Conservation (phyloP, 345 rosid species). For the Pelargonium nanum region DNA sequence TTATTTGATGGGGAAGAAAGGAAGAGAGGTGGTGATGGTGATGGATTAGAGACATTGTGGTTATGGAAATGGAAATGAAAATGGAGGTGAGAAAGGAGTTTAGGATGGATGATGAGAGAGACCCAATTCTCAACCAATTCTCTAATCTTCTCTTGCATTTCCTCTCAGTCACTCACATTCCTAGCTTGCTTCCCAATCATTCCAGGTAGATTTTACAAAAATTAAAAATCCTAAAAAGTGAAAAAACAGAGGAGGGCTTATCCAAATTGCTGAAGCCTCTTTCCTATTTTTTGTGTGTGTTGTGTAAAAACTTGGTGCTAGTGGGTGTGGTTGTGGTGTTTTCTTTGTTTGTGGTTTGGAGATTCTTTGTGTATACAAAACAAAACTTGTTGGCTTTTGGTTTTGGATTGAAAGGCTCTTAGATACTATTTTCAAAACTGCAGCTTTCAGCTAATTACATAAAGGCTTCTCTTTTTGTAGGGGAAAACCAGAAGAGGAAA, state of each 20-base stretch:
- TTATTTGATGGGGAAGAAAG: conserved; percentile 14
- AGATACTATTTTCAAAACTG: neutral
- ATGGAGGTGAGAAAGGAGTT: neutral
- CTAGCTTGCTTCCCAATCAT: conserved; percentile 23
- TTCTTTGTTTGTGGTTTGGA: neutral
- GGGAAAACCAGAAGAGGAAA: no score
- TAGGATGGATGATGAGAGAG: neutral
- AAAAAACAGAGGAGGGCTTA: no score
- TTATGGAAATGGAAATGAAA: neutral
- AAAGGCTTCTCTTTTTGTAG: no score
- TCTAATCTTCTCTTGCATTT: neutral
- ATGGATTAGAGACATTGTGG: conserved; percentile 3
- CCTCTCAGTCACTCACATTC: conserved; percentile 20
- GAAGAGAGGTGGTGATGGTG: neutral
- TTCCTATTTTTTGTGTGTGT: neutral
- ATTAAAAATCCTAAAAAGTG: neutral
- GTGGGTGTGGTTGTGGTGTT: neutral
- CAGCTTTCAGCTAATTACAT: neutral
- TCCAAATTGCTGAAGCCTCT: neutral
- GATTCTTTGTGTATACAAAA: neutral
- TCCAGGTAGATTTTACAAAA: conserved; percentile 4
- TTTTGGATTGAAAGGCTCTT: neutral
- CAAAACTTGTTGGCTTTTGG: neutral
- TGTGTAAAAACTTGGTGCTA: neutral
- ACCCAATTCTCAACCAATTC: conserved; percentile 1